Conservation (phyloP, 2,329 filamentous ascomycete species). For the Aureobasidium zeae region DNA sequence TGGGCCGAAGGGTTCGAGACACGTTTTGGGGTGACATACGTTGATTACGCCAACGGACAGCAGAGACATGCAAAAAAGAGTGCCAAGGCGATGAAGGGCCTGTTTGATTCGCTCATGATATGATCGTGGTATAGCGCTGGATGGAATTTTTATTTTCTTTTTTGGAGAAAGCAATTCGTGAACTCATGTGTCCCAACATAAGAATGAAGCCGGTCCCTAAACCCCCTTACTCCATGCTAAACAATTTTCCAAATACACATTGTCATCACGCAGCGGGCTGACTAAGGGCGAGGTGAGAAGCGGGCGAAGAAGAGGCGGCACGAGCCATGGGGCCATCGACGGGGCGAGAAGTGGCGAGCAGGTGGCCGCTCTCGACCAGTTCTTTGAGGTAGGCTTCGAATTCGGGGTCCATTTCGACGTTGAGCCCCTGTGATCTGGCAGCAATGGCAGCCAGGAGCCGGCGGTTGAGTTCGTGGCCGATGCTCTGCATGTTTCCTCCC, state of each 20-base stretch:
- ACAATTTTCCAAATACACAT: conserved; percentile 10
- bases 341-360: conserved; percentile 13
- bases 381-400: conserved; percentile 30
- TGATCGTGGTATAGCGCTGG: too few relatives aligned
- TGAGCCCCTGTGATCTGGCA: conserved; percentile 26
- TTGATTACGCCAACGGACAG: conserved; percentile 73
- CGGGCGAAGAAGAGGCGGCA: background rate
- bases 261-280: conserved; percentile 7
- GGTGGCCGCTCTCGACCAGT: conserved; percentile 25
- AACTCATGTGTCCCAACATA: too few relatives aligned
- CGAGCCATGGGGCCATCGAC: conserved; percentile 9
- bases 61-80: conserved; percentile 78
- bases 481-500: background rate
- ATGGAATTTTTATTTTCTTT: too few relatives aligned
- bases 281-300: background rate
- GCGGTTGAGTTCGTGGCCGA: conserved; percentile 14
- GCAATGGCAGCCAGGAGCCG: conserved; percentile 18
- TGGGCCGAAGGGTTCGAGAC: conserved; percentile 90
- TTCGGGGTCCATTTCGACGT: conserved; percentile 24
- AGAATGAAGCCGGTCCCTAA: too few relatives aligned
- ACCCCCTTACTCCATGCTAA: conserved; percentile 13
- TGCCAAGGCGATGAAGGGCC: conserved; percentile 57
- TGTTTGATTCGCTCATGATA: conserved; percentile 47
- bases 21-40: conserved; percentile 72
- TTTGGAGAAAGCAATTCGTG: too few relatives aligned